phyloP scores from a whole-genome alignment of 1,284 basidiomycete genomes.

The Mycena sp. region DNA sequence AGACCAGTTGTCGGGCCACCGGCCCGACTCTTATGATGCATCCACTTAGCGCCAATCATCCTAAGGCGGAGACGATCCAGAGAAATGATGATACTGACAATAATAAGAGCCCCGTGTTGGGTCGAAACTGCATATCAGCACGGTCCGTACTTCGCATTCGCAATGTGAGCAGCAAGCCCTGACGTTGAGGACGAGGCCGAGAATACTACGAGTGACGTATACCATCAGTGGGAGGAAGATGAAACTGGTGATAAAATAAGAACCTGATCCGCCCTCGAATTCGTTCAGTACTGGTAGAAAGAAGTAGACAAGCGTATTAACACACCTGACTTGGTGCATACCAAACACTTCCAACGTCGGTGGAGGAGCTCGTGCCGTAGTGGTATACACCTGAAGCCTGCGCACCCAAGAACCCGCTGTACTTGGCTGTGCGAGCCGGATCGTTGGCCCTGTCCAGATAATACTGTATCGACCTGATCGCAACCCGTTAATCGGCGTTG shows the following conservation, averaged over 20 bases:
- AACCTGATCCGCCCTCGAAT: conserved; percentile 15
- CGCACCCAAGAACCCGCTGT: conserved; percentile 37
- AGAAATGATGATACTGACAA: too few species aligned
- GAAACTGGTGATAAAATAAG: not conserved
- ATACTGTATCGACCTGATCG: conserved; percentile 39
- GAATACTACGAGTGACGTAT: conserved; percentile 30
- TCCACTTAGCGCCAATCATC: too few species aligned
- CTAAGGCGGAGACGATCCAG: too few species aligned
- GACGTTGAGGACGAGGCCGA: conserved; percentile 42
- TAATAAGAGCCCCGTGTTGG: too few species aligned
- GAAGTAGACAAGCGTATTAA: too few species aligned
- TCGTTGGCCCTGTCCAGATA: conserved; percentile 40
- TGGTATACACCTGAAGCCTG: conserved; percentile 39
- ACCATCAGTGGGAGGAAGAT: conserved; percentile 10
- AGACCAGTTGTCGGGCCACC: too few species aligned
- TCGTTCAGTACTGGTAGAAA: too few species aligned
- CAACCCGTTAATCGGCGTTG: not conserved
- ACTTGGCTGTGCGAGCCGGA: conserved; percentile 37
- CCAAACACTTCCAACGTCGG: conserved; percentile 25
- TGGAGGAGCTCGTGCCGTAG: conserved; percentile 25
- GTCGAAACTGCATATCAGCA: too few species aligned
- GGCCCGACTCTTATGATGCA: too few species aligned
- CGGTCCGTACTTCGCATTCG: conserved; percentile 39
- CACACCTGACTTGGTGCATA: conserved; percentile 21
- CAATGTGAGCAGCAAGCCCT: conserved; percentile 42